phyloP scores from a whole-genome alignment of 164 flowering plant genomes.

The Sedum album region DNA sequence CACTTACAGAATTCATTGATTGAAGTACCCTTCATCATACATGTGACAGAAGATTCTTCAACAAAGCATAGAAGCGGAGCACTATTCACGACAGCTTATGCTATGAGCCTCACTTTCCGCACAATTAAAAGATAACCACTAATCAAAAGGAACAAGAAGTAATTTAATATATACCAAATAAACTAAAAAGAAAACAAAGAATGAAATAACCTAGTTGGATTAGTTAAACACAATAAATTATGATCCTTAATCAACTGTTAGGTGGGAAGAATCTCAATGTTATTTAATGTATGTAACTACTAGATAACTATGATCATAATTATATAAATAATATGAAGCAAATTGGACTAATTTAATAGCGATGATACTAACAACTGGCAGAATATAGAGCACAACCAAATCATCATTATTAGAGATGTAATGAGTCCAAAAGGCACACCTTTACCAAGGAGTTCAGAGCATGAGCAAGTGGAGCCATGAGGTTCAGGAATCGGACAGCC shows the following conservation, averaged over 20 bases:
- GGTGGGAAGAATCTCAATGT: constrained; percentile 1
- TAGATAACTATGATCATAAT: background rate
- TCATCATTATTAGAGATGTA: background rate
- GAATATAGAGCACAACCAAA: background rate
- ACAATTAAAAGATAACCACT: background rate
- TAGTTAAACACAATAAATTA: background rate
- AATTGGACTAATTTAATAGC: background rate
- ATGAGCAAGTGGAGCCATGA: constrained; percentile 5
- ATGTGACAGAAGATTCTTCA: background rate
- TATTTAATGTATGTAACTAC: background rate
- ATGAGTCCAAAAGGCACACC: constrained; percentile 8
- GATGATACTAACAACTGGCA: background rate
- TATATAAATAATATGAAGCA: background rate
- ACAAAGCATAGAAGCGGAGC: background rate
- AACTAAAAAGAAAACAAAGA: background rate
- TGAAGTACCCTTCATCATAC: background rate
- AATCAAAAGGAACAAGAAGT: background rate
- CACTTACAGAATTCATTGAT: background rate
- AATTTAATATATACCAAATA: background rate
- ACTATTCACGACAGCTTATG: background rate
- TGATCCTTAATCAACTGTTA: constrained; percentile 1
- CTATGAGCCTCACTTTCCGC: constrained; percentile 3
- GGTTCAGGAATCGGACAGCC: background rate
- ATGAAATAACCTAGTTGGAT: background rate
- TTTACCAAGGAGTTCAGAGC: background rate